phyloP scores from a whole-genome alignment of 2,329 filamentous ascomycete genomes.

The Cadophora gregata region DNA sequence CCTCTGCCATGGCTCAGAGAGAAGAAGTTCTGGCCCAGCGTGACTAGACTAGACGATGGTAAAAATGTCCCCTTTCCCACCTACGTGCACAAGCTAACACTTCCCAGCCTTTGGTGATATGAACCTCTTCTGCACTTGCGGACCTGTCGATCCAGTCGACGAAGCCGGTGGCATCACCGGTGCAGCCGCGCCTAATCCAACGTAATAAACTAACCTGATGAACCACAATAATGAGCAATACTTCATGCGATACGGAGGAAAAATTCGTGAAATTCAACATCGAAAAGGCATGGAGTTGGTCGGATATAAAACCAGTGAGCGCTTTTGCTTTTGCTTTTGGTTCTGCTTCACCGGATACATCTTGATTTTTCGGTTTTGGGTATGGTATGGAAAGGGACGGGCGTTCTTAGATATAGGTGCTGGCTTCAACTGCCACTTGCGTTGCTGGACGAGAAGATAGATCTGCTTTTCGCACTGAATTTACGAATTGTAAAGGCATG shows the following conservation, averaged over 20 bases:
- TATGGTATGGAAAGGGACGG: background rate
- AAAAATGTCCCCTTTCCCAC: conserved; percentile 47
- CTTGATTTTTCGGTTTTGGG: background rate
- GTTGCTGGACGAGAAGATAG: background rate
- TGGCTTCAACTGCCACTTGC: conserved; percentile 14
- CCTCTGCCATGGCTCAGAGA: conserved; percentile 81
- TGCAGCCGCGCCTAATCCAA: conserved; percentile 36
- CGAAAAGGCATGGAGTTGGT: conserved; percentile 19
- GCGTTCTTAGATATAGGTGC: conserved; percentile 13
- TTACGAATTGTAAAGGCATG: background rate
- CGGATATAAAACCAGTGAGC: conserved; percentile 1
- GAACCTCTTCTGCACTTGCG: conserved; percentile 95
- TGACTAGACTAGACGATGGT: conserved; percentile 89
- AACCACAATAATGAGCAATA: background rate
- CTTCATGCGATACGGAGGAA: background rate
- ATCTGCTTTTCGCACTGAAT: background rate
- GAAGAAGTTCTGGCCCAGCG: conserved; percentile 98
- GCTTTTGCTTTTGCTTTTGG: background rate
- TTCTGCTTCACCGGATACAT: background rate
- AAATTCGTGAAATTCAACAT: conserved; percentile 15
- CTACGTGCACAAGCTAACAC: conserved; percentile 35
- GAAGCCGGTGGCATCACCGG: conserved; percentile 37
- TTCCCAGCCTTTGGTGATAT: conserved; percentile 80
- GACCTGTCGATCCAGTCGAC: conserved; percentile 68
- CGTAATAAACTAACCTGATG: conserved; percentile 24